Conservation (phyloP, 495 filamentous ascomycete genomes). For the Aspergillus biplanus region DNA sequence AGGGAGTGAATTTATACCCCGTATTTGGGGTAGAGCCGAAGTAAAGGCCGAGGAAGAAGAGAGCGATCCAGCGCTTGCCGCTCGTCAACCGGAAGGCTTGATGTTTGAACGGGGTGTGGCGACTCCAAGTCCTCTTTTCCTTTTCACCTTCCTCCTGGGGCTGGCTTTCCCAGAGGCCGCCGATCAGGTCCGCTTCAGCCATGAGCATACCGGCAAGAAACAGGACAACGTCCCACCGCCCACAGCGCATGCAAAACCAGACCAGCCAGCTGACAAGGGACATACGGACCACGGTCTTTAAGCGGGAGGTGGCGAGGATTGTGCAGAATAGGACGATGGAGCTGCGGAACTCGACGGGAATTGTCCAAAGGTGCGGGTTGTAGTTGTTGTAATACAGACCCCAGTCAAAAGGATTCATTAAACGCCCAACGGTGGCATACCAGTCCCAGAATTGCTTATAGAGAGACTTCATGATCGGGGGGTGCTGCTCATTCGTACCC, state of each 20-base stretch:
- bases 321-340: constrained; percentile 67
- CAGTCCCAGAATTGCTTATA: constrained; percentile 52
- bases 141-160: constrained; percentile 17
- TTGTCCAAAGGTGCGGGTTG: constrained; percentile 73
- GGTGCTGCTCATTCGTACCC: constrained; percentile 53
- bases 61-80: constrained; percentile 57
- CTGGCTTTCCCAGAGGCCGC: constrained; percentile 44
- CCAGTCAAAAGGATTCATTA: constrained; percentile 60
- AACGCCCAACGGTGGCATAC: constrained; percentile 48
- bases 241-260: constrained; percentile 60
- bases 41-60: constrained; percentile 48
- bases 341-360: constrained; percentile 70
- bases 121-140: constrained; percentile 28
- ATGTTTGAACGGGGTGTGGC: constrained; percentile 29
- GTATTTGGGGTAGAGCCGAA: constrained; percentile 48
- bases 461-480: constrained; percentile 47
- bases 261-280: constrained; percentile 47
- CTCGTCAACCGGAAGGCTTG: constrained; percentile 42
- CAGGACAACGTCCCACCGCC: constrained; percentile 62
- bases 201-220: constrained; percentile 64
- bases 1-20: constrained; percentile 49
- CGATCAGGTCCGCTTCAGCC: constrained; percentile 59
- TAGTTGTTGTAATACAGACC: constrained; percentile 58
- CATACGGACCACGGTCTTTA: constrained; percentile 51
- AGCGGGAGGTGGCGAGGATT: constrained; percentile 57